phyloP scores from a whole-genome alignment of 2,329 filamentous ascomycete genomes.

The Akanthomyces dipterigenus region DNA sequence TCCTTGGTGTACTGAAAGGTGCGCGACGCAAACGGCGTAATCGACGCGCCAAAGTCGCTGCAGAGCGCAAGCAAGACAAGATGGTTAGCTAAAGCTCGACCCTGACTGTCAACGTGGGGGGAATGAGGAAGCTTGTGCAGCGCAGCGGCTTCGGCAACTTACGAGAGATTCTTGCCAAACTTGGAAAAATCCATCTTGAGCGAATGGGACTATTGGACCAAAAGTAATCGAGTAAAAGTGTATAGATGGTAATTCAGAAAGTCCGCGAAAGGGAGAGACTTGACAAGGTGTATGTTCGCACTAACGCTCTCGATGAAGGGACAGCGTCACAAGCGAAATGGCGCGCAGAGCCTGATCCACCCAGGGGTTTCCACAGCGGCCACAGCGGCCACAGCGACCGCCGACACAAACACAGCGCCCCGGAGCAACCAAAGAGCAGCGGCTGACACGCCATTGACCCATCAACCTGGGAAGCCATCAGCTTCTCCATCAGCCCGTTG shows the following conservation, averaged over 20 bases:
- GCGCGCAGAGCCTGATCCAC: constrained; percentile 16
- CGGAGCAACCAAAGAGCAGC: too few relatives aligned
- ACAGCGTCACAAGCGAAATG: constrained; percentile 27
- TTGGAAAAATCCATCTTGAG: constrained; percentile 52
- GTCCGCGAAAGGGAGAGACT: background rate
- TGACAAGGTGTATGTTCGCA: background rate
- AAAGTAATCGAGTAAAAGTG: constrained; percentile 12
- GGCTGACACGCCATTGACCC: background rate
- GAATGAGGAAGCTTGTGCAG: constrained; percentile 10
- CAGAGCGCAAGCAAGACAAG: constrained; percentile 1
- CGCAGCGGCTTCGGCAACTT: constrained; percentile 21
- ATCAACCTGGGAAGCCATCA: background rate
- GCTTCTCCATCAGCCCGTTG: background rate
- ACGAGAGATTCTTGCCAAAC: constrained; percentile 51
- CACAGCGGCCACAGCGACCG: background rate
- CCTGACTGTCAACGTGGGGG: constrained; percentile 4
- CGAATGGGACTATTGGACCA: constrained; percentile 5
- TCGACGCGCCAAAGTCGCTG: constrained; percentile 64
- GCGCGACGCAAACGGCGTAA: constrained; percentile 87
- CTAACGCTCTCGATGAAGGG: constrained; percentile 15
- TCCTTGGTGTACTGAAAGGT: constrained; percentile 98
- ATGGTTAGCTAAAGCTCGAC: constrained; percentile 1
- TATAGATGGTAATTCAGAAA: background rate
- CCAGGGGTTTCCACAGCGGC: constrained; percentile 11
- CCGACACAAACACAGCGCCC: background rate